These are phyloP conservation scores for Yamadazyma friedrichii DNA, from an alignment of 1,139 yeast species.

Conservation along the genomic window DNA sequence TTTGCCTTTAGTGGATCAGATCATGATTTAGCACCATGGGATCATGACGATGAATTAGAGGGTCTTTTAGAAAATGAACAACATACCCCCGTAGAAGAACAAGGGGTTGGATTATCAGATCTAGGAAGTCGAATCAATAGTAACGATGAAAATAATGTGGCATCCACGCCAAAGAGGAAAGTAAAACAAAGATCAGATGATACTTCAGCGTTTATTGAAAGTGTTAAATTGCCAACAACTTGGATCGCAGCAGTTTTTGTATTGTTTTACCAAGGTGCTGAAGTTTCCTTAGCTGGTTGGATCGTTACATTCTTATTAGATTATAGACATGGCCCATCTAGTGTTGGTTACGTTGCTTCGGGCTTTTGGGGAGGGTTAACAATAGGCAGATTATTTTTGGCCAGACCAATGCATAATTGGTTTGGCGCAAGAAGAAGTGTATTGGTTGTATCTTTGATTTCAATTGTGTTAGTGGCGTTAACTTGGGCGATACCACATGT, in stretches of 20 bases:
- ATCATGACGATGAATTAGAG: conserved; percentile 18
- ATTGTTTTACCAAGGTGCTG: conserved; percentile 66
- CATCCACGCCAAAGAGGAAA: not conserved
- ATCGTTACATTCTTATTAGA: conserved; percentile 60
- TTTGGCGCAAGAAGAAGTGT: conserved; percentile 53
- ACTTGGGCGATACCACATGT: conserved; percentile 47
- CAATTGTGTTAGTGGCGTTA: conserved; percentile 39
- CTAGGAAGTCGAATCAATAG: not conserved
- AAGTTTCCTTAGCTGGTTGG: conserved; percentile 73
- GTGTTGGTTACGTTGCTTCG: conserved; percentile 64
- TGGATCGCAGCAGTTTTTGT: conserved; percentile 58
- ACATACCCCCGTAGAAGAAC: conserved; percentile 11
- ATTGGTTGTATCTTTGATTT: conserved; percentile 27
- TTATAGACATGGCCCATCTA: conserved; percentile 48
- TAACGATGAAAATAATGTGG: too few relatives aligned
- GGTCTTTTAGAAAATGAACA: conserved; percentile 4
- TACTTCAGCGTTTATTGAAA: conserved; percentile 18
- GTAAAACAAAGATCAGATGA: not conserved
- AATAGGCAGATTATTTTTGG: conserved; percentile 53
- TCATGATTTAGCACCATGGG: conserved; percentile 39
- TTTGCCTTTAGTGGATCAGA: conserved; percentile 45
- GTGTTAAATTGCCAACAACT: conserved; percentile 43
- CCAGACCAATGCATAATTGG: conserved; percentile 37
- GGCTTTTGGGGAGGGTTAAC: conserved; percentile 76
- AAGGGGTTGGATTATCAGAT: conserved; percentile 11